phyloP scores from a whole-genome alignment of 345 rosid genomes.

The Populus tremula region DNA sequence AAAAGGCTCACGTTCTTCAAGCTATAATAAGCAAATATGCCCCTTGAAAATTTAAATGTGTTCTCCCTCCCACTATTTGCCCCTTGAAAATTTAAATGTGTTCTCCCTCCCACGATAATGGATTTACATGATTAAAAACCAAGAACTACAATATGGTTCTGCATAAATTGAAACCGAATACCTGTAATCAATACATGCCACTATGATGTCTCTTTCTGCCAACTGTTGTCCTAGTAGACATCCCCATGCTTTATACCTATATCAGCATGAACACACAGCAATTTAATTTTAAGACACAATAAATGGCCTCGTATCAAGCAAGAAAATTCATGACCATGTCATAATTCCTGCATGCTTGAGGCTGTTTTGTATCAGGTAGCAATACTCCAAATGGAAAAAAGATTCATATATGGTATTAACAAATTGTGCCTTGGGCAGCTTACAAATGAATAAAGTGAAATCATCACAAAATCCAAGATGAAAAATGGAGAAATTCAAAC shows the following conservation, averaged over 20 bases:
- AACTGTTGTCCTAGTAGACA: conserved; percentile 31
- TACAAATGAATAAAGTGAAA: background rate
- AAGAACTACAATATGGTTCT: background rate
- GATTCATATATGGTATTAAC: background rate
- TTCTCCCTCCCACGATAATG: background rate
- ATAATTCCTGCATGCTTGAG: background rate
- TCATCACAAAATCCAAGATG: background rate
- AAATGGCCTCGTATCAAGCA: background rate
- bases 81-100: background rate
- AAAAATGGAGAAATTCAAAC: background rate
- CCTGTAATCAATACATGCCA: conserved; percentile 39
- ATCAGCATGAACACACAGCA: conserved; percentile 15
- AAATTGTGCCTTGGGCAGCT: background rate
- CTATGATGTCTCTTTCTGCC: conserved; percentile 35
- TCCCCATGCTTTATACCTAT: conserved; percentile 39
- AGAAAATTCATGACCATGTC: background rate
- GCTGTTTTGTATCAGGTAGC: background rate
- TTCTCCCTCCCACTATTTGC: background rate
- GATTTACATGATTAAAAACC: conserved; percentile 5
- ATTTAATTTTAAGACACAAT: conserved; percentile 20
- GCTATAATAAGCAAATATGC: conserved; percentile 4
- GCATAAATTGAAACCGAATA: conserved; percentile 21
- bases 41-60: background rate
- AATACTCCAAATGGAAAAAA: background rate
- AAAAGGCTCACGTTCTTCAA: background rate